Conservation (phyloP, 805 yeast species). For the Wickerhamiella lipophila region DNA sequence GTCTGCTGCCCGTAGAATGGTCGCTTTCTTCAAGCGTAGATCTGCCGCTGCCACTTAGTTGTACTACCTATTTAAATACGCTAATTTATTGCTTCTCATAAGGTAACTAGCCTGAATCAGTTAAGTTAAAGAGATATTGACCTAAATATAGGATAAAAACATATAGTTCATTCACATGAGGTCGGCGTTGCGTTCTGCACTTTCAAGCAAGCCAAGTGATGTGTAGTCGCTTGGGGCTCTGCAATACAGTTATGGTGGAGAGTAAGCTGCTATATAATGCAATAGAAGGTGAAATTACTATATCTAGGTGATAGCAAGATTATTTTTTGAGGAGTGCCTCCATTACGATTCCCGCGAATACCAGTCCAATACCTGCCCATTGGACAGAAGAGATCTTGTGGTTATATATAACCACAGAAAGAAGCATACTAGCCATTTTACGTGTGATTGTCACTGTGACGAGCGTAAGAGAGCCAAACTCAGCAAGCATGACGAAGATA, state of each 20-base stretch:
- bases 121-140: too few species aligned
- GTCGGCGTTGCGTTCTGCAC: too few species aligned
- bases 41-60: conserved; percentile 23
- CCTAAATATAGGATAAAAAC: too few species aligned
- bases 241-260: too few species aligned
- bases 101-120: too few species aligned
- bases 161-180: too few species aligned
- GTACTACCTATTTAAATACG: conserved; percentile 8
- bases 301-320: too few species aligned
- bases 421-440: conserved; percentile 88
- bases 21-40: conserved; percentile 30
- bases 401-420: conserved; percentile 80
- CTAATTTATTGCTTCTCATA: conserved; percentile 14
- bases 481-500: conserved; percentile 70
- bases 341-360: conserved; percentile 71
- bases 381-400: conserved; percentile 52
- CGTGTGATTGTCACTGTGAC: conserved; percentile 93
- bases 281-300: too few species aligned
- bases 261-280: too few species aligned
- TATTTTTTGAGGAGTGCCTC: conserved; percentile 49
- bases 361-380: conserved; percentile 68
- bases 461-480: conserved; percentile 70
- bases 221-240: too few species aligned
- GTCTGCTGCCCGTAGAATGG: conserved; percentile 26
- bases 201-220: too few species aligned